These are phyloP conservation scores for Phytopythium boreale DNA, from an alignment of 352 stramenopile species.

Conservation along the genomic window DNA sequence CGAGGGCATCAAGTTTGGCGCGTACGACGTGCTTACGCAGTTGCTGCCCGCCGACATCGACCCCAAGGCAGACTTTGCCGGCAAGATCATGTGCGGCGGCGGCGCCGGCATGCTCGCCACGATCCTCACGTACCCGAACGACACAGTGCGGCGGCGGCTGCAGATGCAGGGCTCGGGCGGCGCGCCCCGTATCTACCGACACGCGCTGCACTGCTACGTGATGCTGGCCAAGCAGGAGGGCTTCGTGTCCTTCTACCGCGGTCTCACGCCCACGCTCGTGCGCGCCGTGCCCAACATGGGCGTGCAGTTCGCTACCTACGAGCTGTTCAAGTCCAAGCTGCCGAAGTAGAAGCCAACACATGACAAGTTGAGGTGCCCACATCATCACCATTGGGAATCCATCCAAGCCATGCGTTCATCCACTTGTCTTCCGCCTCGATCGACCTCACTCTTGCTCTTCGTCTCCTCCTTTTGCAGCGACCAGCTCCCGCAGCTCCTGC, in stretches of 20 bases:
- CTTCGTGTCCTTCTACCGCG: conserved; percentile 68
- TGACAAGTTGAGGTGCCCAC: background rate
- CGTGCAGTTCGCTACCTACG: conserved; percentile 87
- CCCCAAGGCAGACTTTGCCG: conserved; percentile 48
- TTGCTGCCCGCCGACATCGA: conserved; percentile 58
- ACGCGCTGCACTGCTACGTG: conserved; percentile 76
- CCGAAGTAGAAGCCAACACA: conserved; percentile 11
- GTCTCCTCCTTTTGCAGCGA: conserved; percentile 29
- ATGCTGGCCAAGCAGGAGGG: conserved; percentile 63
- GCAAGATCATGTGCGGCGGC: conserved; percentile 76
- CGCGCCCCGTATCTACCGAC: conserved; percentile 52
- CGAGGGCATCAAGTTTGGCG: conserved; percentile 82
- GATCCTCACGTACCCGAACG: conserved; percentile 87
- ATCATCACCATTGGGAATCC: conserved; percentile 1
- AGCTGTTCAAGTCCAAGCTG: conserved; percentile 61
- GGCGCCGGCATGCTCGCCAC: conserved; percentile 80
- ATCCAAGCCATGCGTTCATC: background rate
- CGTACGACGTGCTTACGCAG: conserved; percentile 65
- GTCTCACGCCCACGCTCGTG: conserved; percentile 74
- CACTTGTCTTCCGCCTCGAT: background rate
- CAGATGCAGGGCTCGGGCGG: conserved; percentile 86
- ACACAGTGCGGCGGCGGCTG: conserved; percentile 80
- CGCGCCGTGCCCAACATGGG: conserved; percentile 85
- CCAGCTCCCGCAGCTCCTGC: conserved; percentile 51
- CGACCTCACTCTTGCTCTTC: conserved; percentile 9